Conservation (phyloP, 2,329 filamentous ascomycete genomes). For the Fusarium musae region DNA sequence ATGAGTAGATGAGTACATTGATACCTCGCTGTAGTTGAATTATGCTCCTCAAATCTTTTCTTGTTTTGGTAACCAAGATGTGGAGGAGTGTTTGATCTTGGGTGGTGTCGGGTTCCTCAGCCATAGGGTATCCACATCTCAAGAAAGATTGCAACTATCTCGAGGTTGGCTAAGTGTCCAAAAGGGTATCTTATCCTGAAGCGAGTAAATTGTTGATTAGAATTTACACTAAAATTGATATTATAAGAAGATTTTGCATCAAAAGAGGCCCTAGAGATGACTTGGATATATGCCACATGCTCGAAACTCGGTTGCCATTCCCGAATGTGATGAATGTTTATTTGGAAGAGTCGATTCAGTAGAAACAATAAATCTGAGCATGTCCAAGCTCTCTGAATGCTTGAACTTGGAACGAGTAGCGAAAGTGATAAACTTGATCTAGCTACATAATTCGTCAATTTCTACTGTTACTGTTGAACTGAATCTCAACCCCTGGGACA, state of each 20-base stretch:
- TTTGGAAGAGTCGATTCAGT: background rate
- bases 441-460: background rate
- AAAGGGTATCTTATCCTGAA: background rate
- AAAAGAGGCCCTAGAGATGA: background rate
- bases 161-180: background rate
- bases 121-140: slow-evolving; percentile 7
- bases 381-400: background rate
- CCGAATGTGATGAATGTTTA: background rate
- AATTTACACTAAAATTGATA: background rate
- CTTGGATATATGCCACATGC: too few species aligned
- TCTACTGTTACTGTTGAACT: background rate
- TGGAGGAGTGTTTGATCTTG: background rate
- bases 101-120: background rate
- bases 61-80: background rate
- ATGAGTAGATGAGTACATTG: background rate
- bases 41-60: background rate
- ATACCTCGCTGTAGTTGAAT: background rate
- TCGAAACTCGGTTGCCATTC: background rate
- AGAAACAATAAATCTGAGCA: background rate
- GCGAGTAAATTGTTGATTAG: background rate
- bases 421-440: background rate
- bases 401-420: background rate
- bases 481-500: background rate
- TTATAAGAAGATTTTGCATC: background rate
- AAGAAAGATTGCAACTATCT: background rate